A percentile compares a stretch with the other conserved stretches of the same genome.
These are phyloP conservation scores for Hanseniaspora uvarum DNA, from an alignment of 1,139 yeast genomes.

Conservation along the genomic window DNA sequence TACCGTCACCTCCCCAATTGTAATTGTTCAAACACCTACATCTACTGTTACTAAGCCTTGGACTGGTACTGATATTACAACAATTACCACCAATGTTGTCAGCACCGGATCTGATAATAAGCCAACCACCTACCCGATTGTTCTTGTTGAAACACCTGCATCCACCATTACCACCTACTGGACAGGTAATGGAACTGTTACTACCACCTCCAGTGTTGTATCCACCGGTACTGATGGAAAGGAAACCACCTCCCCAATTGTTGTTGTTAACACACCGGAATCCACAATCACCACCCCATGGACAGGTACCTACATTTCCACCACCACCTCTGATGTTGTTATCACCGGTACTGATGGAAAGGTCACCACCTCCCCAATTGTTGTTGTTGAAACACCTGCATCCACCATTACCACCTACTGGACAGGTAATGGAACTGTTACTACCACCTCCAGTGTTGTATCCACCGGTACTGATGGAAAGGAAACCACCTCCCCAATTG, in stretches of 20 bases:
- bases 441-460: neutral
- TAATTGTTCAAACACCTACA: neutral
- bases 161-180: slow-evolving; percentile 2
- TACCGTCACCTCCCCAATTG: neutral
- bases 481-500: neutral
- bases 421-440: neutral
- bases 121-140: neutral
- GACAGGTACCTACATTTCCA: neutral
- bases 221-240: slow-evolving; percentile 1
- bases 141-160: slow-evolving; percentile 19
- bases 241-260: neutral
- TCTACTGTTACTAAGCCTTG: slow-evolving; percentile 4
- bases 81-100: slow-evolving; percentile 3
- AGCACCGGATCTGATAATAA: slow-evolving; percentile 12
- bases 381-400: slow-evolving; percentile 3
- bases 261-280: slow-evolving; percentile 14
- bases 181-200: neutral
- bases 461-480: neutral
- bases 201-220: neutral
- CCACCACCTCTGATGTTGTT: neutral
- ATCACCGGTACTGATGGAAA: slow-evolving; percentile 1
- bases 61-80: slow-evolving; percentile 15
- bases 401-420: neutral
- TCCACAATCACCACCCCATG: slow-evolving; percentile 6
- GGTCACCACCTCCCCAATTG: neutral